Evolutionary conservation across 1,139 yeast species (phyloP).

Genomic region (Debaryomycetaceae sp.): DNA sequence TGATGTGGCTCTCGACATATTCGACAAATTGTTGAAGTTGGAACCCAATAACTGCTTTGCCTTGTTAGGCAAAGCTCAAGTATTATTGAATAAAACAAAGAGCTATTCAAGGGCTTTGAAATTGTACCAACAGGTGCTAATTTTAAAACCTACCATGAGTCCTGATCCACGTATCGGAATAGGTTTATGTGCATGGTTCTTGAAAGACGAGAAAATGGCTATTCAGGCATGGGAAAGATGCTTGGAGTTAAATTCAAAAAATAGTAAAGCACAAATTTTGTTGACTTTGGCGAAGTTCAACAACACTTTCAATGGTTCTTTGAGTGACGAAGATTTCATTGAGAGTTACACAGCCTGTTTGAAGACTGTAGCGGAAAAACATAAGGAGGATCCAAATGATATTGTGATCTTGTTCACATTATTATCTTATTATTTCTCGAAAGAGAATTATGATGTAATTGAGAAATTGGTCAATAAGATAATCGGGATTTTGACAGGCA

Average conservation of each 20-base stretch:
- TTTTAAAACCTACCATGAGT: slow-evolving; percentile 67
- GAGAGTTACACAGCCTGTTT: slow-evolving; percentile 48
- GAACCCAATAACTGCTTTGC: slow-evolving; percentile 68
- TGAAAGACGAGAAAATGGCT: slow-evolving; percentile 78
- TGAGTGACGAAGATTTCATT: slow-evolving; percentile 58
- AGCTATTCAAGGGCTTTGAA: slow-evolving; percentile 74
- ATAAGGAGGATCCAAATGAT: slow-evolving; percentile 23
- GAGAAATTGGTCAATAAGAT: slow-evolving; percentile 55
- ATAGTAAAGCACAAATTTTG: slow-evolving; percentile 62
- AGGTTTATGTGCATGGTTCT: slow-evolving; percentile 90
- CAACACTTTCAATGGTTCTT: slow-evolving; percentile 53
- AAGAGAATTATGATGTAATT: slow-evolving; percentile 55
- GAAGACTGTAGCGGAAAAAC: slow-evolving; percentile 24
- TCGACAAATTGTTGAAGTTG: slow-evolving; percentile 50
- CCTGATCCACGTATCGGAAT: slow-evolving; percentile 97
- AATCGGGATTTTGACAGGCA: slow-evolving; percentile 27
- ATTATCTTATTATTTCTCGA: slow-evolving; percentile 57
- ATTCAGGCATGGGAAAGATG: slow-evolving; percentile 79
- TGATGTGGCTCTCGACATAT: slow-evolving; percentile 64
- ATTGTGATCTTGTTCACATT: slow-evolving; percentile 44
- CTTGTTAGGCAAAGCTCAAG: slow-evolving; percentile 79
- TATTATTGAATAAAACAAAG: slow-evolving; percentile 61
- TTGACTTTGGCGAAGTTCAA: slow-evolving; percentile 70
- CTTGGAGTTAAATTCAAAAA: slow-evolving; percentile 59
- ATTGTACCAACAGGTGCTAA: slow-evolving; percentile 76